phyloP scores from a whole-genome alignment of 1,284 basidiomycete species.

The Cryptococcus sp. region DNA sequence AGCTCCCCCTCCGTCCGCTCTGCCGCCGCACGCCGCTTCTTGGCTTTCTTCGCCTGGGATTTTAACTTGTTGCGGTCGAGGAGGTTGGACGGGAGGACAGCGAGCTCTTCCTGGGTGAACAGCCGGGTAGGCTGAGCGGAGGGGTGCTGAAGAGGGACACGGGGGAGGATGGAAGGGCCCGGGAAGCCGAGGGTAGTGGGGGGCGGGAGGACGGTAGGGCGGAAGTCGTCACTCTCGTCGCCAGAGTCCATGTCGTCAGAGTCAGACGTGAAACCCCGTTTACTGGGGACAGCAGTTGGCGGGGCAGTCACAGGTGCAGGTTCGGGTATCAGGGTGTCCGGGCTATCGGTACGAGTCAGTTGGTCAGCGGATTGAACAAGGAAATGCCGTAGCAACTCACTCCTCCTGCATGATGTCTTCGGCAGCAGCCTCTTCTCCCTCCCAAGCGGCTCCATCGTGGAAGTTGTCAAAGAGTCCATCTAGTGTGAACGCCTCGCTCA shows the following conservation, averaged over 20 bases:
- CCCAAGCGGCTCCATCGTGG: constrained; percentile 45
- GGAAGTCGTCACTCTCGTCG: constrained; percentile 11
- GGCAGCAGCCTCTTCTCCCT: constrained; percentile 32
- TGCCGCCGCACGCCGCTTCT: constrained; percentile 38
- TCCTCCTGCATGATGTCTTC: constrained; percentile 26
- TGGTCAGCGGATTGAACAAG: background rate
- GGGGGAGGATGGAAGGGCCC: background rate
- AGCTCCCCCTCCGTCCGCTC: constrained; percentile 44
- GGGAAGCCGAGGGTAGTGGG: background rate
- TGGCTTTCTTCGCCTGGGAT: constrained; percentile 47
- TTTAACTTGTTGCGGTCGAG: constrained; percentile 40
- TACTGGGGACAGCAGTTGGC: background rate
- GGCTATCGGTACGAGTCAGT: background rate
- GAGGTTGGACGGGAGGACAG: constrained; percentile 30
- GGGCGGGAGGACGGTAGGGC: background rate
- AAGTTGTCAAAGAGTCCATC: constrained; percentile 46
- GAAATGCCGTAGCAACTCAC: constrained; percentile 14
- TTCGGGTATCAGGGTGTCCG: background rate
- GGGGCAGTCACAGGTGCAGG: constrained; percentile 3
- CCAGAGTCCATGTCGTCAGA: constrained; percentile 13
- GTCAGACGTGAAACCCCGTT: constrained; percentile 4
- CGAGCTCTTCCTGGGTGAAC: constrained; percentile 47
- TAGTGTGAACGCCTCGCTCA: constrained; percentile 48
- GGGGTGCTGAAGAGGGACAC: constrained; percentile 1
- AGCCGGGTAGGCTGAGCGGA: constrained; percentile 19